These are phyloP conservation scores for Nicotiana undulata DNA, from an alignment of 257 asterid genomes.

Conservation along the genomic window DNA sequence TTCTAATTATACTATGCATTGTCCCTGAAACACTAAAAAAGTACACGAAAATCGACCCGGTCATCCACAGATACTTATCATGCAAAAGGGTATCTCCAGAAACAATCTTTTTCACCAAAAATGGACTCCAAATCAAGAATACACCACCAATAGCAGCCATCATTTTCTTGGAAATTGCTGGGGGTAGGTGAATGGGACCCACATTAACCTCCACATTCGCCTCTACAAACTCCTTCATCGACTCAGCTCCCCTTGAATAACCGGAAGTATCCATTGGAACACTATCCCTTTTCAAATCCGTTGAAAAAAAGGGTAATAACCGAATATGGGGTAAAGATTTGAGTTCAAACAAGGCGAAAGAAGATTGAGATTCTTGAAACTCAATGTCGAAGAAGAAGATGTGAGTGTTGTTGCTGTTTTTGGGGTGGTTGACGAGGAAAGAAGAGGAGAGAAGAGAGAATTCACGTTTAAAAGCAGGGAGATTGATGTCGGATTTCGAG, in stretches of 20 bases:
- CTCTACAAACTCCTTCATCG: slow-evolving; percentile 79
- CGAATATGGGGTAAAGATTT: slow-evolving; percentile 79
- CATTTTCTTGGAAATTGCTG: slow-evolving; percentile 53
- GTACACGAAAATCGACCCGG: slow-evolving; percentile 74
- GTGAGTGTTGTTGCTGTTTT: slow-evolving; percentile 13
- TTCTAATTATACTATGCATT: slow-evolving; percentile 85
- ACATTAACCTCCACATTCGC: slow-evolving; percentile 32
- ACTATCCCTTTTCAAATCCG: slow-evolving; percentile 44
- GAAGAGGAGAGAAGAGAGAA: slow-evolving; percentile 55
- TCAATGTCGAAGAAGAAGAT: slow-evolving; percentile 70
- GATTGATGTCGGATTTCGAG: slow-evolving; percentile 50
- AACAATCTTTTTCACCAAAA: slow-evolving; percentile 47
- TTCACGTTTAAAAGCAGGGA: slow-evolving; percentile 53
- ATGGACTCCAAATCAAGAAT: slow-evolving; percentile 47
- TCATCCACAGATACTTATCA: slow-evolving; percentile 70
- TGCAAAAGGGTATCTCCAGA: slow-evolving; percentile 58
- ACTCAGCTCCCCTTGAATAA: slow-evolving; percentile 58
- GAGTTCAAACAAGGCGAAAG: slow-evolving; percentile 53
- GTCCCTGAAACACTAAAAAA: slow-evolving; percentile 93
- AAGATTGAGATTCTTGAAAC: slow-evolving; percentile 58
- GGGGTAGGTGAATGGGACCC: slow-evolving; percentile 63
- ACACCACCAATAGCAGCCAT: slow-evolving; percentile 29
- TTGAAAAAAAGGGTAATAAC: slow-evolving; percentile 51
- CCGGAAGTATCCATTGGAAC: slow-evolving; percentile 69
- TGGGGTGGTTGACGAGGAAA: slow-evolving; percentile 52